Conservation (phyloP, 768 basidiomycete genomes). For the Cystobasidium ongulense region DNA sequence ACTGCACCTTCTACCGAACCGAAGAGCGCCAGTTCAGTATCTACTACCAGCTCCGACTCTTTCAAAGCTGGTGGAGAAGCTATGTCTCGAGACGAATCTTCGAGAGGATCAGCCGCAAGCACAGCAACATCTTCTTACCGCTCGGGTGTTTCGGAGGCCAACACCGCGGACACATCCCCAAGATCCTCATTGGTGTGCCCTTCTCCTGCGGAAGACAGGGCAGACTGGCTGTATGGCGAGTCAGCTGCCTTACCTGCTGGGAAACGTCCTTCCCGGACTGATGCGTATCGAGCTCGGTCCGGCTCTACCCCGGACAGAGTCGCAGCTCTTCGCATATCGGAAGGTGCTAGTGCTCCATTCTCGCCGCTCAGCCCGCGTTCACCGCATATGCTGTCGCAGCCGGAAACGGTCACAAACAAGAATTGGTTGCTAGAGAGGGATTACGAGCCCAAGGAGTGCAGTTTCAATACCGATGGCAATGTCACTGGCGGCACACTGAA, state of each 20-base stretch:
- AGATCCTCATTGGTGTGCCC: slow-evolving; percentile 12
- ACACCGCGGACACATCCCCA: slow-evolving; percentile 29
- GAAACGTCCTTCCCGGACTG: neutral
- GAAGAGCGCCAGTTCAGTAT: neutral
- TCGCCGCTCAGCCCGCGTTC: slow-evolving; percentile 22
- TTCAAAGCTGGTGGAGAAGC: slow-evolving; percentile 18
- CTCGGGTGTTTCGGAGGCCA: slow-evolving; percentile 14
- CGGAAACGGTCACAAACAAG: neutral
- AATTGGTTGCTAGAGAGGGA: slow-evolving; percentile 49
- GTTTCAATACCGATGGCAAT: slow-evolving; percentile 80
- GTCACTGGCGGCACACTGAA: slow-evolving; percentile 82
- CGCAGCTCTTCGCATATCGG: slow-evolving; percentile 2
- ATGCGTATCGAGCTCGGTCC: slow-evolving; percentile 5
- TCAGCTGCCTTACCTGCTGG: neutral
- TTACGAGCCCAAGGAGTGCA: slow-evolving; percentile 71
- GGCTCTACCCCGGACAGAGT: slow-evolving; percentile 29
- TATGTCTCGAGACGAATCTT: slow-evolving; percentile 30
- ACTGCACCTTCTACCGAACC: neutral
- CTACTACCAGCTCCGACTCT: neutral
- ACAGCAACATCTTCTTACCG: slow-evolving; percentile 29
- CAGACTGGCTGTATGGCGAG: slow-evolving; percentile 1
- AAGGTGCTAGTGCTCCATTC: neutral
- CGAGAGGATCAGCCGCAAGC: slow-evolving; percentile 9
- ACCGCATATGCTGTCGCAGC: neutral
- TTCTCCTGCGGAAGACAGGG: slow-evolving; percentile 25